A percentile compares a stretch with the other conserved stretches of the same genome.
Evolutionary conservation across 176 grass and related monocot species (phyloP).

Genomic region (Carex myosuroides): DNA sequence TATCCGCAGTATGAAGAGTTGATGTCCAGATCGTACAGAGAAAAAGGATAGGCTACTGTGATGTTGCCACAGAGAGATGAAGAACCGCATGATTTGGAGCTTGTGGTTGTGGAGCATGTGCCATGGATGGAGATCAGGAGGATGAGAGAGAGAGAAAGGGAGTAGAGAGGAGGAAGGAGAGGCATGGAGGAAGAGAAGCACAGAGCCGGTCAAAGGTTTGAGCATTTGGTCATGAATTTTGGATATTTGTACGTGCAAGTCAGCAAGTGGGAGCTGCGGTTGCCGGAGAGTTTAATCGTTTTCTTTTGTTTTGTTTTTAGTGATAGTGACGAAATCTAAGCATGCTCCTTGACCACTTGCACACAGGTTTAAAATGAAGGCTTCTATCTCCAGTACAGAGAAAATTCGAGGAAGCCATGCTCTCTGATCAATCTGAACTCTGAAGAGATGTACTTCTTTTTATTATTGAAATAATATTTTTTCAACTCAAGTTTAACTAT

Average conservation of each 20-base stretch:
- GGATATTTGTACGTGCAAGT: background rate
- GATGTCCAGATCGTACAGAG: background rate
- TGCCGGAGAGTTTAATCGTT: background rate
- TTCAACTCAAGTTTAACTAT: background rate
- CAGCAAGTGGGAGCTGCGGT: background rate
- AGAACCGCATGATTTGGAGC: background rate
- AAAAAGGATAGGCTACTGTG: constrained; percentile 51
- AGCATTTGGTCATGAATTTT: background rate
- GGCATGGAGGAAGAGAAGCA: background rate
- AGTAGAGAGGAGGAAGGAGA: background rate
- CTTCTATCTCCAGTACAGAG: too few relatives aligned
- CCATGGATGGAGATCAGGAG: background rate
- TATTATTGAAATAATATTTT: background rate
- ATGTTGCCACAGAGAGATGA: constrained; percentile 6
- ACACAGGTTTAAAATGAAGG: background rate
- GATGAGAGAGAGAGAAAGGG: background rate
- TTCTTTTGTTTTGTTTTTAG: background rate
- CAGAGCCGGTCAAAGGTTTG: background rate
- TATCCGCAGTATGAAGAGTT: constrained; percentile 24
- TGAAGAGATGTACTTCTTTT: too few relatives aligned
- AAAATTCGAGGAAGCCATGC: background rate
- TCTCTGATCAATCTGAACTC: background rate
- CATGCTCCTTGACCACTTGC: background rate
- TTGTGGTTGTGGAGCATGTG: background rate
- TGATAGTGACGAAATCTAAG: background rate